These are phyloP conservation scores for Willaertia magna DNA, from an alignment of 208 protist genomes.

Conservation along the genomic window DNA sequence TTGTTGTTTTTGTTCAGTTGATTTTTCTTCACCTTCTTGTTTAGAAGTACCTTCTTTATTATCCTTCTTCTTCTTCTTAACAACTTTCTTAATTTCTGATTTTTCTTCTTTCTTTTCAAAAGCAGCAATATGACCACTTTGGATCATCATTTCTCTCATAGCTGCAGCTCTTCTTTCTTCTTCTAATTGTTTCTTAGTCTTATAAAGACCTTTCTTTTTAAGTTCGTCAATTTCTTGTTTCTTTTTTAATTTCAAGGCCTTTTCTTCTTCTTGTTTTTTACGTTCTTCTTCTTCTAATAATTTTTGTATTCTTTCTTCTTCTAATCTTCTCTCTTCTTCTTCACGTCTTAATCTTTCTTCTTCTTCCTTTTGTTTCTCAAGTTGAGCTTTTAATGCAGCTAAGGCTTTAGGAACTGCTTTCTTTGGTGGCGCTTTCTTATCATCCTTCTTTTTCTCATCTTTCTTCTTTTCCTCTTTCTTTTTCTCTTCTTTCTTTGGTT, in stretches of 20 bases:
- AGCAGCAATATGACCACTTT: not conserved
- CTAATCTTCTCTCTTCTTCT: conserved; percentile 24
- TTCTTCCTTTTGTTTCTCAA: not conserved
- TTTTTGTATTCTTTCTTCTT: conserved; percentile 28
- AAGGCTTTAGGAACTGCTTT: not conserved
- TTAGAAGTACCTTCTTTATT: too few relatives aligned
- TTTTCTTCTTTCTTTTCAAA: conserved; percentile 6
- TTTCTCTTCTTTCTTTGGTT: conserved; percentile 59
- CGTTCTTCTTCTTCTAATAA: conserved; percentile 38
- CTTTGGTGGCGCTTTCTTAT: conserved; percentile 50
- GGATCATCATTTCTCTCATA: not conserved
- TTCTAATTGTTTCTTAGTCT: conserved; percentile 15
- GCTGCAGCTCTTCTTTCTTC: not conserved
- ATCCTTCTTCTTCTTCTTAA: not conserved
- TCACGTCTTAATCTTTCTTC: not conserved
- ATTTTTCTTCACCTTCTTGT: too few relatives aligned
- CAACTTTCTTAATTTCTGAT: not conserved
- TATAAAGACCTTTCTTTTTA: conserved; percentile 32
- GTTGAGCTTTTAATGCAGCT: not conserved
- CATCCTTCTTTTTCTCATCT: conserved; percentile 43
- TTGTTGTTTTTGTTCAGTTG: not conserved
- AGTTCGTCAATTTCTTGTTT: conserved; percentile 42
- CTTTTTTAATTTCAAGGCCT: not conserved
- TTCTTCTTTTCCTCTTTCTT: conserved; percentile 65
- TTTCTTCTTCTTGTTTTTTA: not conserved